These are phyloP conservation scores for Suhomyces sp. DNA, from an alignment of 805 yeast species.

Conservation along the genomic window DNA sequence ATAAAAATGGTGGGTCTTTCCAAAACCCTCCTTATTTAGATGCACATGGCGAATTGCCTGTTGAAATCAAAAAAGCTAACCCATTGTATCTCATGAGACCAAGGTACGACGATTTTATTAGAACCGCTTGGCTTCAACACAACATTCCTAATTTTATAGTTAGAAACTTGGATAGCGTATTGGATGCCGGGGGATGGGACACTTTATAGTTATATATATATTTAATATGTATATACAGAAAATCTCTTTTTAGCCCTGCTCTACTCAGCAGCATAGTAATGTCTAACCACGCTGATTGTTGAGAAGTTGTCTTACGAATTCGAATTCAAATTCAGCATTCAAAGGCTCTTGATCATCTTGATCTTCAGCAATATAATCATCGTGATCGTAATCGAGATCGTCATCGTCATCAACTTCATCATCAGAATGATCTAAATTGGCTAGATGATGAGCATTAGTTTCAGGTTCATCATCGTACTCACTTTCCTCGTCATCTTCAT, in stretches of 20 bases:
- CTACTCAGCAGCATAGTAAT: neutral
- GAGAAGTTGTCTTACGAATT: neutral
- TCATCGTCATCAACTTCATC: neutral
- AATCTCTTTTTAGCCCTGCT: neutral
- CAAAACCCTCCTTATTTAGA: slow-evolving; percentile 81
- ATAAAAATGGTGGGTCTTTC: slow-evolving; percentile 80
- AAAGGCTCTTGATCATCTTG: neutral
- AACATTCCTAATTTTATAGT: slow-evolving; percentile 75
- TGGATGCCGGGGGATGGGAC: slow-evolving; percentile 96
- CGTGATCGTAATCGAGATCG: neutral
- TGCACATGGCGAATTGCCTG: slow-evolving; percentile 80
- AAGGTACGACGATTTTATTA: slow-evolving; percentile 64
- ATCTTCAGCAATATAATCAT: neutral
- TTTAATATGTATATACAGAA: neutral
- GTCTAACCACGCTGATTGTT: neutral
- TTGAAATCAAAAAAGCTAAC: slow-evolving; percentile 66
- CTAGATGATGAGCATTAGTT: neutral
- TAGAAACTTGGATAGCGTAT: slow-evolving; percentile 70
- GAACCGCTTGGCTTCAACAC: slow-evolving; percentile 74
- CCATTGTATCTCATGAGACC: slow-evolving; percentile 62
- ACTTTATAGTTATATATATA: slow-evolving; percentile 46
- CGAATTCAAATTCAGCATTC: neutral
- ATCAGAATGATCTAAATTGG: neutral
- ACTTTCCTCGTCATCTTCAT: neutral
- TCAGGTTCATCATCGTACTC: neutral